These are phyloP conservation scores for Clavispora fructus DNA, from an alignment of 805 yeast species.

Conservation along the genomic window DNA sequence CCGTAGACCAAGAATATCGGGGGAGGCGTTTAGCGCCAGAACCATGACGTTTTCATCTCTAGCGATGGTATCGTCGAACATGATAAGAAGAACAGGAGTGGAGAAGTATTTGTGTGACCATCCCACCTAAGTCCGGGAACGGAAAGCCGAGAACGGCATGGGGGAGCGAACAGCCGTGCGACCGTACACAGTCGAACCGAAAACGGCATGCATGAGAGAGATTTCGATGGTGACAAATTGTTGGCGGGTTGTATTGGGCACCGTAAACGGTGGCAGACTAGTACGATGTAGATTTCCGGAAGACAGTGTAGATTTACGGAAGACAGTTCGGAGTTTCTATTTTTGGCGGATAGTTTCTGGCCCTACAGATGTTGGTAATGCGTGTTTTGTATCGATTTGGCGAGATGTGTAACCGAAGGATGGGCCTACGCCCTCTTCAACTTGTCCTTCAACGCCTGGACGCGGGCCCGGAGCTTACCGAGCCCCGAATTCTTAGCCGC, in stretches of 20 bases:
- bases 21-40: neutral
- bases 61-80: slow-evolving; percentile 15
- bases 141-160: neutral
- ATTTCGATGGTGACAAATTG: too few relatives aligned
- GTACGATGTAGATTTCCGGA: too few relatives aligned
- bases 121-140: neutral
- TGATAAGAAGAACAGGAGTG: neutral
- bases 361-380: too few relatives aligned
- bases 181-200: neutral
- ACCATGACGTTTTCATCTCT: slow-evolving; percentile 14
- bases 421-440: neutral
- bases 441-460: slow-evolving; percentile 4
- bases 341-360: too few relatives aligned
- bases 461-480: slow-evolving; percentile 7
- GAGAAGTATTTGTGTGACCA: neutral
- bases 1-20: neutral
- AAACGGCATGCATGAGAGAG: neutral
- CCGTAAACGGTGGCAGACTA: too few relatives aligned
- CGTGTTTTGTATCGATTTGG: too few relatives aligned
- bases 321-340: too few relatives aligned
- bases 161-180: neutral
- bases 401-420: too few relatives aligned
- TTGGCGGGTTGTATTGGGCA: too few relatives aligned
- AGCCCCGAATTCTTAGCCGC: slow-evolving; percentile 9
- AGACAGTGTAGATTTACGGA: too few relatives aligned